Evolutionary conservation across 257 asterid genomes (phyloP).

Genomic region (Verbena officinalis): DNA sequence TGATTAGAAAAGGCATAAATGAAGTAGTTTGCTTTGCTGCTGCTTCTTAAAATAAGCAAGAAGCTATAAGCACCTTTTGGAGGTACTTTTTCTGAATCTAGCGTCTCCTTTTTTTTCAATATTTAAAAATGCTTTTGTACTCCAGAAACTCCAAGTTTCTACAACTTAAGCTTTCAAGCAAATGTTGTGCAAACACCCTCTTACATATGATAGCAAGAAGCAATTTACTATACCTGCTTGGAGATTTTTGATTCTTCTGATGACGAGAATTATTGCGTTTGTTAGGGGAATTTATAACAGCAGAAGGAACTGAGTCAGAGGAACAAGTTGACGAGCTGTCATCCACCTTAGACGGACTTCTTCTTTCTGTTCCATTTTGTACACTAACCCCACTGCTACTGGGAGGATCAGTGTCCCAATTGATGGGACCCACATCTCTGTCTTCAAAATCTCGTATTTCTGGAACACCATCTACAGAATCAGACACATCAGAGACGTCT

Average conservation of each 20-base stretch:
- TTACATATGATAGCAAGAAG: neutral
- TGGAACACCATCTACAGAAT: slow-evolving; percentile 61
- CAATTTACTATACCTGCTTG: slow-evolving; percentile 56
- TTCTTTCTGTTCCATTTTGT: slow-evolving; percentile 61
- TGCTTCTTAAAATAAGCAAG: too few relatives aligned
- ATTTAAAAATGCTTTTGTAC: too few relatives aligned
- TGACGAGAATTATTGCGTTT: slow-evolving; percentile 36
- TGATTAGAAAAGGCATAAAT: too few relatives aligned
- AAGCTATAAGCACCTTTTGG: too few relatives aligned
- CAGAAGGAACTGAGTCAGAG: slow-evolving; percentile 81
- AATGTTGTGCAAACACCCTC: too few relatives aligned
- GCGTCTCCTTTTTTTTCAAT: too few relatives aligned
- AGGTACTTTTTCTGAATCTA: too few relatives aligned
- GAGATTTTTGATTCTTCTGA: slow-evolving; percentile 57
- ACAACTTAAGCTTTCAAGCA: too few relatives aligned
- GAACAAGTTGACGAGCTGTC: slow-evolving; percentile 96
- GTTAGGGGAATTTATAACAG: slow-evolving; percentile 40
- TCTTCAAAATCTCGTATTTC: slow-evolving; percentile 72
- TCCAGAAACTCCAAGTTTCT: too few relatives aligned
- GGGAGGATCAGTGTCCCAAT: slow-evolving; percentile 58
- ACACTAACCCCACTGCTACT: slow-evolving; percentile 46
- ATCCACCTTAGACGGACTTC: slow-evolving; percentile 57
- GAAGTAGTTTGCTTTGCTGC: too few relatives aligned
- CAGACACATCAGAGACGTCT: slow-evolving; percentile 83
- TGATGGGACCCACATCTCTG: slow-evolving; percentile 55